These are phyloP conservation scores for Aspergillus sp. DNA, from an alignment of 2,329 filamentous ascomycete genomes.

Conservation along the genomic window DNA sequence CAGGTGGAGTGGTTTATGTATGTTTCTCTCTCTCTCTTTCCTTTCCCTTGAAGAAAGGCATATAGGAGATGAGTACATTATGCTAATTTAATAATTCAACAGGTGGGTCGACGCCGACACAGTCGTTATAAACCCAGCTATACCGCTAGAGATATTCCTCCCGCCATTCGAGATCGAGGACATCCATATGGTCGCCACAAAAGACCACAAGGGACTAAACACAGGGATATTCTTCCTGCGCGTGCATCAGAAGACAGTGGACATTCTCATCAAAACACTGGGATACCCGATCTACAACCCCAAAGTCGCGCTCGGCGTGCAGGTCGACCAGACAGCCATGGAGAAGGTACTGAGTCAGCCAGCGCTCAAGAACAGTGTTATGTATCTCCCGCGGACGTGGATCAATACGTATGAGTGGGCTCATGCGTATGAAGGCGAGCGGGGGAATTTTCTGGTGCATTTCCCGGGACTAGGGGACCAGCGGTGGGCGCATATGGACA, in stretches of 20 bases:
- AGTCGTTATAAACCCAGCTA: slow-evolving; percentile 31
- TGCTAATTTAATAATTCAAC: background rate
- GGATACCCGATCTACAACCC: slow-evolving; percentile 26
- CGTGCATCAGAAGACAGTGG: slow-evolving; percentile 32
- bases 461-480: slow-evolving; percentile 27
- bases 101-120: slow-evolving; percentile 37
- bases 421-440: slow-evolving; percentile 27
- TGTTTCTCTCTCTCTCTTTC: background rate
- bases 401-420: slow-evolving; percentile 29
- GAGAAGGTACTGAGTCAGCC: slow-evolving; percentile 18
- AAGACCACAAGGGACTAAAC: slow-evolving; percentile 34
- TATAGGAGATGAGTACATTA: background rate
- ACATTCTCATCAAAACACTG: slow-evolving; percentile 27
- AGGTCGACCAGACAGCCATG: slow-evolving; percentile 25
- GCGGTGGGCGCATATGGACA: slow-evolving; percentile 26
- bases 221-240: slow-evolving; percentile 33
- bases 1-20: slow-evolving; percentile 40
- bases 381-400: slow-evolving; percentile 26
- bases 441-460: slow-evolving; percentile 32
- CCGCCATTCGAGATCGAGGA: slow-evolving; percentile 28
- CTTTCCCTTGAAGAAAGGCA: no score
- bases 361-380: slow-evolving; percentile 18
- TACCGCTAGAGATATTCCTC: slow-evolving; percentile 33
- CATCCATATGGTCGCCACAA: slow-evolving; percentile 31
- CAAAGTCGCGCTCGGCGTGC: slow-evolving; percentile 16